These are phyloP conservation scores for Immersiporthe knoxdaviesiana DNA, from an alignment of 2,329 filamentous ascomycete species.

Conservation along the genomic window DNA sequence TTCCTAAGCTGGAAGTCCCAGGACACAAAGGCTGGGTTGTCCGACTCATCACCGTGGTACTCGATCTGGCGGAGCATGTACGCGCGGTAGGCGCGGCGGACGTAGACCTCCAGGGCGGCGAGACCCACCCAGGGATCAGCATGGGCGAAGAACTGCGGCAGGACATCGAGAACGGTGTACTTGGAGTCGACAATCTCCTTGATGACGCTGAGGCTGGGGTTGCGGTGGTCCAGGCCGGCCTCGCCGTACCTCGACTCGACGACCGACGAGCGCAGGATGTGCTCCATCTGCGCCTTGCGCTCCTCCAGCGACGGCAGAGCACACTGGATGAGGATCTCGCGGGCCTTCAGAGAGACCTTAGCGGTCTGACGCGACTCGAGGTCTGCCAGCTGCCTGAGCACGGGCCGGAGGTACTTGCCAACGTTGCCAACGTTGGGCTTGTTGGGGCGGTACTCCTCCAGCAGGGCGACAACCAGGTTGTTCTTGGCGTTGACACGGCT, in stretches of 20 bases:
- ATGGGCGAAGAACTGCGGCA: conserved; percentile 94
- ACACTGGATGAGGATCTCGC: conserved; percentile 96
- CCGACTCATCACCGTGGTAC: conserved; percentile 78
- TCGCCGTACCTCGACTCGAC: conserved; percentile 97
- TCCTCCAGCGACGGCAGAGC: conserved; percentile 95
- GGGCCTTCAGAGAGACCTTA: conserved; percentile 96
- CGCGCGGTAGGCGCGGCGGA: conserved; percentile 94
- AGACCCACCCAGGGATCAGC: conserved; percentile 92
- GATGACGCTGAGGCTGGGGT: conserved; percentile 86
- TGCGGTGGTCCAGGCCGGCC: conserved; percentile 93
- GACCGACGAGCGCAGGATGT: conserved; percentile 93
- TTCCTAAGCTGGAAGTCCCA: conserved; percentile 98
- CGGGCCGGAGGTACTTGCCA: conserved; percentile 81
- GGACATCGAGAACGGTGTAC: conserved; percentile 96
- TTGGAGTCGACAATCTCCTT: conserved; percentile 99
- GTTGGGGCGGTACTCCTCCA: conserved; percentile 94
- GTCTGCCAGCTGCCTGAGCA: conserved; percentile 85
- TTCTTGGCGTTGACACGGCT: conserved; percentile 93
- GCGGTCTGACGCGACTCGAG: conserved; percentile 83
- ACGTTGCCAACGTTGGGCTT: conserved; percentile 88
- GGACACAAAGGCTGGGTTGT: conserved; percentile 73
- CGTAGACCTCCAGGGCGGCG: conserved; percentile 93
- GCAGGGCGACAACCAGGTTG: conserved; percentile 85
- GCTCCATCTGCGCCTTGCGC: conserved; percentile 95
- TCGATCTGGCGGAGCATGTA: conserved; percentile 89